A percentile compares a stretch with the other conserved stretches of the same genome.
These are phyloP conservation scores for Wickerhamomyces mucosus DNA, from an alignment of 805 yeast genomes.

Conservation along the genomic window DNA sequence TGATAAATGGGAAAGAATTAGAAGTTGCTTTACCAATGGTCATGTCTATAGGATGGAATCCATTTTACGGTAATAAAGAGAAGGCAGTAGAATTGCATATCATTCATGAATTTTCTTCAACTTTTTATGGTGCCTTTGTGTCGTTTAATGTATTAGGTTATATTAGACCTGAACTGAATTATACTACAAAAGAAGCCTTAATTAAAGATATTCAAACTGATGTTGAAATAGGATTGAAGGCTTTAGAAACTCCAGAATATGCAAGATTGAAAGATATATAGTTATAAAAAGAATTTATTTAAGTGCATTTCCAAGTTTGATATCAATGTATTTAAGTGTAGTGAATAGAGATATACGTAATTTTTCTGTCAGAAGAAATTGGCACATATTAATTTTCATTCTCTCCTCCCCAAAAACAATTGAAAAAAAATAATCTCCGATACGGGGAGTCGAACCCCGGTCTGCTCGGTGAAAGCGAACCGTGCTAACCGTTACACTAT, in stretches of 20 bases:
- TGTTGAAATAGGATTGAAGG: conserved; percentile 52
- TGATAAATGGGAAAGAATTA: conserved; percentile 29
- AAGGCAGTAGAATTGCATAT: conserved; percentile 87
- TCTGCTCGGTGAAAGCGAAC: conserved; percentile 79
- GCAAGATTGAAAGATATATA: conserved; percentile 15
- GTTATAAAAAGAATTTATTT: background rate
- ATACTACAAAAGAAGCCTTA: conserved; percentile 72
- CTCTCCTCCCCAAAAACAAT: too few species aligned
- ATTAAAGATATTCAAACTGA: conserved; percentile 79
- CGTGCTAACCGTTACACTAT: conserved; percentile 79
- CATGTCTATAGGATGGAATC: conserved; percentile 94
- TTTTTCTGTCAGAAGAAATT: too few species aligned
- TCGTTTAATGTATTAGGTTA: conserved; percentile 73
- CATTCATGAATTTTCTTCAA: conserved; percentile 54
- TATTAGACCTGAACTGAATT: conserved; percentile 83
- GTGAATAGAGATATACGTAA: too few species aligned
- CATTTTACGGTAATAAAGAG: conserved; percentile 70
- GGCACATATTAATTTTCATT: too few species aligned
- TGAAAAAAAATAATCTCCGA: conserved; percentile 38
- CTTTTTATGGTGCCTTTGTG: conserved; percentile 79
- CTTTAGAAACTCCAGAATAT: conserved; percentile 36
- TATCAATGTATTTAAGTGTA: too few species aligned
- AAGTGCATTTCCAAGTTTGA: background rate
- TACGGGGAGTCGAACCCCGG: conserved; percentile 87
- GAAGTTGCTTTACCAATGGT: conserved; percentile 70